Evolutionary conservation across 2,329 filamentous ascomycete species (phyloP), one percentile per base, ranked within the genome.

Genomic region (Metarhizium rileyi): DNA sequence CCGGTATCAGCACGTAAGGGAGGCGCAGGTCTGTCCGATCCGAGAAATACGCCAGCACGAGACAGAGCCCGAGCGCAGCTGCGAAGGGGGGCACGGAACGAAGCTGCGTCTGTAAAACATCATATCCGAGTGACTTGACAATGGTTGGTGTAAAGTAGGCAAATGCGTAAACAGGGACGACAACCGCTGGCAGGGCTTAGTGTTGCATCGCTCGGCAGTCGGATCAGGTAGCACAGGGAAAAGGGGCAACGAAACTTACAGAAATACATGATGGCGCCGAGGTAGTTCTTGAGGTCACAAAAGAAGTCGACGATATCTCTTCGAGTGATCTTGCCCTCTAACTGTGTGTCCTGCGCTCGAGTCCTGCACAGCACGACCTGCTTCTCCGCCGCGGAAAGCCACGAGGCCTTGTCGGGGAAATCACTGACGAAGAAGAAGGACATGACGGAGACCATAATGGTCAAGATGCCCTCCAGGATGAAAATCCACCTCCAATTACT

Each of bases 351-450:
- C 52, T 80, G 72, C 14, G 75, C 75, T 7, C 68, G 58, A 27
- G 56, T 70, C 61, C 28, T 57, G 61, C 43, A 62, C 52, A 25
- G 57, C 18, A 62, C 44, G 40, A 70, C 66, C 51, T 68, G 65
- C 10, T 53, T 46, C 54, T 90, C 86, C 8, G 73, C 72, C 2
- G 74, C 70, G 0, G 77, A 77, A 5, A 90, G 72, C 62, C 89
- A 90, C 0, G 60, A 76, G 5, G 85, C 85, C 50, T 82, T 73
- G 56, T 86, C 83, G 0, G 87, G 87, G 61, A 87, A 90, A 60
- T 90, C 86, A 57, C 86, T 77, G 2, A 89, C 83, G 64, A 83
- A 73, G 77, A 80, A 87, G 67, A 83, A 87, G 5, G 77, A 82
- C 1, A 70, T 64, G 10, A 83, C 52, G 2, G 82, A 85, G 6